Evolutionary conservation across 2,329 filamentous ascomycete genomes (phyloP), one percentile per base, ranked within the genome.

Genomic region (Colletotrichum lini): DNA sequence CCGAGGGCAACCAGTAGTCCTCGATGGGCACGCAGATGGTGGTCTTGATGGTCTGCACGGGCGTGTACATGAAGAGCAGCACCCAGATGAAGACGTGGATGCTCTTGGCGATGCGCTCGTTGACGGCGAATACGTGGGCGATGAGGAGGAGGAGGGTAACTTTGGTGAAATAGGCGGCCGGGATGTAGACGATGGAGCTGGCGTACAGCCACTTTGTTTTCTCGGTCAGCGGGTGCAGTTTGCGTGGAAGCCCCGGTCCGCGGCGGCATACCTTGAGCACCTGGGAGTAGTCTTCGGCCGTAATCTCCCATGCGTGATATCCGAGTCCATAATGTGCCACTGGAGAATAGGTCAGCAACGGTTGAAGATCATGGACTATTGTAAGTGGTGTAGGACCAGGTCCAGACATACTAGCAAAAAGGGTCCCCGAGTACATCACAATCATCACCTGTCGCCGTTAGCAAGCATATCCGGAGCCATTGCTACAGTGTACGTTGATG

Each of bases 121-220:
- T 69, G 15, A 78, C 74, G 10, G 78, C 65, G 64, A 79, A 80
- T 15, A 80, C 76, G 23, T 77, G 75, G 4, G 77, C 76, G 15
- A 78, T 78, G 52, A 80, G 70, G 8, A 81, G 70, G 53, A 78
- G 72, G 30, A 78, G 73, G 23, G 79, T 78, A 26, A 76, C 68
- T 73, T 81, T 79, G 49, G 74, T 77, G 63, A 75, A 74, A 70
- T 72, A 79, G 1, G 78, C 73, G 7, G 77, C 72, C 30, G 77
- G 77, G 21, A 74, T 75, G 70, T 78, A 80, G 18, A 76, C 21
- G 40, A 79, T 65, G 15, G 75, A 73, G 47, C 75, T 73, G 26
- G 73, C 76, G 56, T 79, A 77, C 13, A 77, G 65, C 77, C 76
- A 75, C 77, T 75, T 45, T 38, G 26, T n/a, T n/a, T 59, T 13